phyloP scores from a whole-genome alignment of 2,329 filamentous ascomycete species.

The Penicillium glabrum region DNA sequence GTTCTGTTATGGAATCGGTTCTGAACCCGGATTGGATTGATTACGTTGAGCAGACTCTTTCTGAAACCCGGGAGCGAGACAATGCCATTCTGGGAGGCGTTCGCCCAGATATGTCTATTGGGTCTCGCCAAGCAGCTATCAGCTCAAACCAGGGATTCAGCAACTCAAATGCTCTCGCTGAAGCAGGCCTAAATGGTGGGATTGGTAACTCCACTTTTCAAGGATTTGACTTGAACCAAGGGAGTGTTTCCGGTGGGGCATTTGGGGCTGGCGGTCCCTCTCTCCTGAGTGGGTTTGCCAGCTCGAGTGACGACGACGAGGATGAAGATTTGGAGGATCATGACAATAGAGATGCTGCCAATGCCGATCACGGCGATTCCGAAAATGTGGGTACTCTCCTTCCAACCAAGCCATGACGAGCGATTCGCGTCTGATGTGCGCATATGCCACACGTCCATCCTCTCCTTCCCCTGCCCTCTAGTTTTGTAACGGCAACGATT shows the following conservation, averaged over 20 bases:
- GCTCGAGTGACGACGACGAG: conserved; percentile 93
- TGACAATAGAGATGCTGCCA: conserved; percentile 53
- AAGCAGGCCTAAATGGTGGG: conserved; percentile 75
- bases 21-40: conserved; percentile 89
- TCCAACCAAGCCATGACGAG: conserved; percentile 56
- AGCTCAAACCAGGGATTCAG: conserved; percentile 59
- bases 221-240: conserved; percentile 67
- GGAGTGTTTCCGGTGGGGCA: conserved; percentile 65
- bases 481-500: background rate
- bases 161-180: conserved; percentile 69
- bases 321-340: conserved; percentile 81
- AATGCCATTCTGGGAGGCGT: conserved; percentile 98
- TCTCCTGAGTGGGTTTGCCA: conserved; percentile 86
- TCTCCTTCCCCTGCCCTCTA: conserved; percentile 3
- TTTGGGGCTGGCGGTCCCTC: conserved; percentile 67
- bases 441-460: conserved; percentile 11
- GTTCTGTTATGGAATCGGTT: conserved; percentile 80
- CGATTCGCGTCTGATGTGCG: conserved; percentile 46
- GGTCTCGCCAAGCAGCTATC: conserved; percentile 69
- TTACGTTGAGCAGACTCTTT: conserved; percentile 89
- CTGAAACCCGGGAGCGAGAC: conserved; percentile 91
- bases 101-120: conserved; percentile 83
- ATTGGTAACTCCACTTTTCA: conserved; percentile 50
- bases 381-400: conserved; percentile 67
- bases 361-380: conserved; percentile 50